Evolutionary conservation across 495 filamentous ascomycete species (phyloP).

Genomic region (Hypoxylon subgilvum): DNA sequence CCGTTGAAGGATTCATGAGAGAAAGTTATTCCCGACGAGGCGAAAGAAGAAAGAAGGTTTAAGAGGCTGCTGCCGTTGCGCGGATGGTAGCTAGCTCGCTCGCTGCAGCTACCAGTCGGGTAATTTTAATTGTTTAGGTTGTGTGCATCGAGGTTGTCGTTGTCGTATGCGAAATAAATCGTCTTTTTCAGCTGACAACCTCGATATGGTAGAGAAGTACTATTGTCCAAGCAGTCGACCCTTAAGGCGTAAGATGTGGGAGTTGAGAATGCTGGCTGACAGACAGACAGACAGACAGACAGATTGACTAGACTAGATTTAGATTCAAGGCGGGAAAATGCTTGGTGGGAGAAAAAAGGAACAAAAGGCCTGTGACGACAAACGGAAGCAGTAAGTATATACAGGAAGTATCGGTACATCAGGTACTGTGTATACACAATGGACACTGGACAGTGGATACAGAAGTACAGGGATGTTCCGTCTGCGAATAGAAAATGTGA

Average conservation of each 20-base stretch:
- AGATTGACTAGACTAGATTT: constrained; percentile 28
- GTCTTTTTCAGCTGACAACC: too few species aligned
- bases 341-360: constrained; percentile 36
- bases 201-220: too few species aligned
- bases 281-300: constrained; percentile 1
- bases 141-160: background rate
- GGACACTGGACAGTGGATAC: too few species aligned
- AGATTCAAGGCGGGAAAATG: constrained; percentile 30
- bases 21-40: constrained; percentile 28
- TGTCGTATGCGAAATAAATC: background rate
- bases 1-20: constrained; percentile 30
- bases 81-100: too few species aligned
- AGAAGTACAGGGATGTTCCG: constrained; percentile 14
- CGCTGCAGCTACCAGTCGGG: constrained; percentile 7
- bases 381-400: constrained; percentile 24
- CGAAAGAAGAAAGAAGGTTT: constrained; percentile 7
- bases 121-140: background rate
- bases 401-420: constrained; percentile 26
- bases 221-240: background rate
- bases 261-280: background rate
- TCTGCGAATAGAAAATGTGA: constrained; percentile 16
- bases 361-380: constrained; percentile 27
- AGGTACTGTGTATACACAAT: background rate
- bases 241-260: background rate
- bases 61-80: constrained; percentile 12